Evolutionary conservation across 2,329 filamentous ascomycete genomes (phyloP), one percentile per base, ranked within the genome.

Genomic region (Colletotrichum brevisporum): DNA sequence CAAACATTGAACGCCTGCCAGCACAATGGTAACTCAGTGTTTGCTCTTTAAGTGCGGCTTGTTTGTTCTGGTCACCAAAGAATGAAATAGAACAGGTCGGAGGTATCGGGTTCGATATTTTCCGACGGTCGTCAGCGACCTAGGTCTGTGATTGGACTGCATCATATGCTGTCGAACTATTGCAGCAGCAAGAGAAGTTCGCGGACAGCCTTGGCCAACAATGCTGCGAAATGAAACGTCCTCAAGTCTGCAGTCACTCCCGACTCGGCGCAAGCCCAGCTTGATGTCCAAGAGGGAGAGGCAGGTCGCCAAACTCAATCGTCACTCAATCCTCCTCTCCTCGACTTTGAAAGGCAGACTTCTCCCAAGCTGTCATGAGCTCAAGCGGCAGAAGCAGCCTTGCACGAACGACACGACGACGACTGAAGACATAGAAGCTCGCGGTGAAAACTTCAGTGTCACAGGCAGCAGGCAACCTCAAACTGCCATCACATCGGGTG

Each of bases 31-130:
- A n/a, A 59, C 16, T 45, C 45, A 15, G 9, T 13, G 12, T n/a
- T 21, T 8, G 12, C 26, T 18, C 21, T 26, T 41, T 5, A 13
- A 21, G 10, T 36, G 31, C 6, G 8, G 31, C 13, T 43, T 43
- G 41, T 16, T 43, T 43, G 41, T 54, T 16, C 41, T 62, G 15
- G 57, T 62, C 5, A 62, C 57, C 3, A 43, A 41, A 43, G 58
- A 36, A 9, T 36, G 31, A 10, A 36, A 36, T 36, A 27, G 5
- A 63, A 63, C 21, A 24, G 41, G 16, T 2, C 6, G 31, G 31
- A 36, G 27, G 13, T 16, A 54, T 43, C 13, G 27, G 9, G 9
- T n/a, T 55, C 21, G 57, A 41, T 0, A 43, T 66, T 8, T 50
- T 39, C 24, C 45, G 59, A 39, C 43, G 3, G 43, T 59, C 12